phyloP scores from a whole-genome alignment of 2,329 filamentous ascomycete genomes.

The Ilyonectria destructans region DNA sequence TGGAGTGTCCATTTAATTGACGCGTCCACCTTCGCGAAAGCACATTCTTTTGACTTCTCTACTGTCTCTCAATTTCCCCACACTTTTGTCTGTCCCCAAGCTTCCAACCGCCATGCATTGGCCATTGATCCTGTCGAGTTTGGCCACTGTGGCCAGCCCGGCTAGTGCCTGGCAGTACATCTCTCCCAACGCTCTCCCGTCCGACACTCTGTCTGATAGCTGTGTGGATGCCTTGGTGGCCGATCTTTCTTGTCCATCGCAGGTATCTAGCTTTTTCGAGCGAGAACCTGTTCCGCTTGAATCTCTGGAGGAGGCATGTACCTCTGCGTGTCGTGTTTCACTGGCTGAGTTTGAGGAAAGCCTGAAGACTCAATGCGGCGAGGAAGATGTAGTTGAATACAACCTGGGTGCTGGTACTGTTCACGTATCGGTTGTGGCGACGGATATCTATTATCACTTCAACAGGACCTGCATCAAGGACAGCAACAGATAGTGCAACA shows the following conservation, averaged over 20 bases:
- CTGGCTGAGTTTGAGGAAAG: slow-evolving; percentile 7
- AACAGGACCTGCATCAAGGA: slow-evolving; percentile 18
- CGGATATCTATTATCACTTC: slow-evolving; percentile 19
- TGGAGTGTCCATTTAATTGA: background rate
- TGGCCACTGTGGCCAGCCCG: slow-evolving; percentile 2
- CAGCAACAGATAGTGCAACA: slow-evolving; percentile 9
- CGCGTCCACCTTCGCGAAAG: background rate
- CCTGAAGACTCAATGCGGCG: slow-evolving; percentile 9
- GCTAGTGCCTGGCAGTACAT: slow-evolving; percentile 14
- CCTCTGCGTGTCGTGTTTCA: slow-evolving; percentile 3
- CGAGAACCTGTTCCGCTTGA: slow-evolving; percentile 16
- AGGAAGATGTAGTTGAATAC: slow-evolving; percentile 15
- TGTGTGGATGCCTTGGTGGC: slow-evolving; percentile 16
- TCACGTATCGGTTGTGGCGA: slow-evolving; percentile 9
- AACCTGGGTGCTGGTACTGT: background rate
- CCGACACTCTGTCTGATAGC: slow-evolving; percentile 5
- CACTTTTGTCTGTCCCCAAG: slow-evolving; percentile 10
- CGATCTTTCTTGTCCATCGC: background rate
- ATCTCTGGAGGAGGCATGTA: slow-evolving; percentile 18
- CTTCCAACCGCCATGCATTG: slow-evolving; percentile 7
- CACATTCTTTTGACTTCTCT: slow-evolving; percentile 1
- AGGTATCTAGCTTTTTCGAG: slow-evolving; percentile 16
- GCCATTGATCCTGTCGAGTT: slow-evolving; percentile 5
- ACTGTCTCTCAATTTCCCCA: background rate
- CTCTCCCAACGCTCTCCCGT: slow-evolving; percentile 12